A percentile compares a stretch with the other conserved stretches of the same genome.
phyloP scores from a whole-genome alignment of 2,329 filamentous ascomycete species.

The Pseudopyrenochaeta lycopersici region DNA sequence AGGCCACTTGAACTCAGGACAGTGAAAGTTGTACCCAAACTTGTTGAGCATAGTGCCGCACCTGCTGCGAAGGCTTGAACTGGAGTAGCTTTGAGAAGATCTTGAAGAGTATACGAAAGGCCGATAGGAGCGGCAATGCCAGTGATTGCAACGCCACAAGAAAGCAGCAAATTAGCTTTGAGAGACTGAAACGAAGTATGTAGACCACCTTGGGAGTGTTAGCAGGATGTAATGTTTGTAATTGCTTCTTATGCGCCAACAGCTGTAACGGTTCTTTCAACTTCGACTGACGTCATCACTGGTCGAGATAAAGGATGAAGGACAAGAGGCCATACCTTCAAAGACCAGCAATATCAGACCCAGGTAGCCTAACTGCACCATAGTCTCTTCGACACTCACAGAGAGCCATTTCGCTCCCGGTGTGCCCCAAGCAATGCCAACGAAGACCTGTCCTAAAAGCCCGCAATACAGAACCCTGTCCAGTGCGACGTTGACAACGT shows the following conservation, averaged over 20 bases:
- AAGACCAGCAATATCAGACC: slow-evolving; percentile 77
- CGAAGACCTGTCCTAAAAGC: slow-evolving; percentile 74
- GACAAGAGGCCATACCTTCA: slow-evolving; percentile 61
- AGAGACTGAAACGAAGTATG: slow-evolving; percentile 64
- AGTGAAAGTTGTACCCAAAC: slow-evolving; percentile 75
- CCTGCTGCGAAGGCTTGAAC: slow-evolving; percentile 77
- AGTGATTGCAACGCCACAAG: slow-evolving; percentile 69
- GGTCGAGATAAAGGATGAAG: neutral
- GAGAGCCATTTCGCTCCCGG: slow-evolving; percentile 71
- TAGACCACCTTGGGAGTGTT: slow-evolving; percentile 62
- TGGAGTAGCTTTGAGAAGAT: slow-evolving; percentile 59
- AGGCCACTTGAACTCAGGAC: slow-evolving; percentile 69
- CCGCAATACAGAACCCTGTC: slow-evolving; percentile 73
- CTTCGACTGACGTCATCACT: slow-evolving; percentile 12
- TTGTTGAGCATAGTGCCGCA: slow-evolving; percentile 77
- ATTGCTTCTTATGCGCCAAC: neutral
- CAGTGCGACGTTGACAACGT: slow-evolving; percentile 65
- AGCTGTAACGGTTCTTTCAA: neutral
- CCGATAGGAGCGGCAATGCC: slow-evolving; percentile 72
- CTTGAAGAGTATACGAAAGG: slow-evolving; percentile 68
- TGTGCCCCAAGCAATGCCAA: slow-evolving; percentile 75
- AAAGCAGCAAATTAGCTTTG: slow-evolving; percentile 68
- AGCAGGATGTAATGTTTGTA: slow-evolving; percentile 2
- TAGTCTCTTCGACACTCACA: slow-evolving; percentile 59
- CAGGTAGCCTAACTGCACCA: slow-evolving; percentile 75